Base-by-base conservation (phyloP, 805 yeast species). In the Candida coquimbonensis region DNA sequence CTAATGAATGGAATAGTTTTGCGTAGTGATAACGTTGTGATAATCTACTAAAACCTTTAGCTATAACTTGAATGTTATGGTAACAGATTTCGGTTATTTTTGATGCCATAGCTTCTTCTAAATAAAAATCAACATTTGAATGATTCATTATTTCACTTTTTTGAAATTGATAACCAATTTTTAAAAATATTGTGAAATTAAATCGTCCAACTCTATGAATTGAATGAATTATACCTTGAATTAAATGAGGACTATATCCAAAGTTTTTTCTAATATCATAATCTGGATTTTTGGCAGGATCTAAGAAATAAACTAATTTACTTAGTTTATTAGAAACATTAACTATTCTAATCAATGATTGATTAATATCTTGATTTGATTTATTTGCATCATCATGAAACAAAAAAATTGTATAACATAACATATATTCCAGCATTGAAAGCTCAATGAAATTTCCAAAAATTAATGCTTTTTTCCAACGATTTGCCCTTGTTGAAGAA, bases 191-290 rank as follows among this genome's bases (percentile, higher is more conserved):
- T 7, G 27, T 21, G 14, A 29, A 32, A 6, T 27, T 5, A 7
- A 37, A 24, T 19, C 29, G 45, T 9, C 33, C 24, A n/a, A 24
- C 36, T 19, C 45, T 38, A 21, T 42, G 41, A 21, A 32, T 11
- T n/a, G 32, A 37, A 14, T 42, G 45, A 4, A 42, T 21, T 17
- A 42, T 37, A 32, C 41, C 37, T n/a, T 36, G 45, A 16, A 42
- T 37, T 8, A 37, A 33, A 9, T 42, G 40, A 8, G 33, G 8
- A 32, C 24, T 14, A 29, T 11, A 42, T 6, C 45, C 45, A 21
- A 42, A 42, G 9, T 42, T 37, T 12, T 29, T 12, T n/a, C 32
- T 36, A 7, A 42, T 35, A n/a, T 37, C 32, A 34, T 37, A 42
- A 13, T 19, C 8, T 32, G 40, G 37, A 16, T 42, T 8, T 11